Percentiles rank a stretch among this genome's conserved stretches.
phyloP scores from a whole-genome alignment of 371 early-diverging fungal genomes.

The Capillidium rhysosporum region DNA sequence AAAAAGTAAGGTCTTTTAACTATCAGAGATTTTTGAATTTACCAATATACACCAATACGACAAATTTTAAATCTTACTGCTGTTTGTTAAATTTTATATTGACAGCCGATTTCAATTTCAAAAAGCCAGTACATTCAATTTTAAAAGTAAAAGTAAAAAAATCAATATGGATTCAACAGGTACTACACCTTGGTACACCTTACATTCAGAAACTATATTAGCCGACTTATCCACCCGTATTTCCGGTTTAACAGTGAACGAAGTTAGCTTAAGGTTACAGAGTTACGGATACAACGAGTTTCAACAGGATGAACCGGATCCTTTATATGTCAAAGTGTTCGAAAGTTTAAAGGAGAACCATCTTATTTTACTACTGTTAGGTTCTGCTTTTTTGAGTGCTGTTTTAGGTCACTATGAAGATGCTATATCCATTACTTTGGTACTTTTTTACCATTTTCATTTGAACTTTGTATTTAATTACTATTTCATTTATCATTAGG shows the following conservation, averaged over 20 bases:
- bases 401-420: slow-evolving; percentile 80
- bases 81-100: no score
- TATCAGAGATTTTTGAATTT: no score
- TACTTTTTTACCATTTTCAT: slow-evolving; percentile 14
- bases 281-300: neutral
- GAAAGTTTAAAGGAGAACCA: slow-evolving; percentile 26
- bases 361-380: slow-evolving; percentile 69
- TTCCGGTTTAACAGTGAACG: neutral
- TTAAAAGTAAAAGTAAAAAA: no score
- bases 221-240: no score
- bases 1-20: no score
- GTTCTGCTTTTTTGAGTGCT: slow-evolving; percentile 64
- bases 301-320: neutral
- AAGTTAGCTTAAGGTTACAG: neutral
- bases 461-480: slow-evolving; percentile 1
- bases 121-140: no score
- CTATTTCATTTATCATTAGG: slow-evolving; percentile 19
- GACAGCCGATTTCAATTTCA: no score
- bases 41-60: no score
- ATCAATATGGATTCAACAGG: no score
- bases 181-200: no score
- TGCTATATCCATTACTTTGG: slow-evolving; percentile 83
- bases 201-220: no score
- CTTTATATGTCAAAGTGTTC: neutral
- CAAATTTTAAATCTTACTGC: no score